Base-by-base conservation (phyloP, 2,329 filamentous ascomycete genomes). In the Aphanocladium album region DNA sequence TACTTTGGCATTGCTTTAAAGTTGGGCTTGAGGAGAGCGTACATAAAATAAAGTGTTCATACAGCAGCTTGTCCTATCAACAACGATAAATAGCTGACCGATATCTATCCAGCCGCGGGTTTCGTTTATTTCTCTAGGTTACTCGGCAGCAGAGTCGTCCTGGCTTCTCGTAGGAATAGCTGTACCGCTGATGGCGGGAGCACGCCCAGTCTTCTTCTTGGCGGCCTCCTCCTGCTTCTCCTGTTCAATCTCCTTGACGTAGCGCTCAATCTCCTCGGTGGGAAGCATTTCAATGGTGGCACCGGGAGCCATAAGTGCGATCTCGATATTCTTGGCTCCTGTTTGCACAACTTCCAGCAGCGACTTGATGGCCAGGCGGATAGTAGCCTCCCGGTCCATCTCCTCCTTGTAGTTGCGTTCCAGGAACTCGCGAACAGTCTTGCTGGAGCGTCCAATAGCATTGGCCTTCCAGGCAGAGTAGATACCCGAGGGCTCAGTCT, bases 381-480 rank as follows among this genome's bases (percentile, higher is more conserved):
- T 96, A 46, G 96, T 98, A 69, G 91, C 89, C 79, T 97, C 92
- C 65, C 93, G 87, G 74, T 97, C 90, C 93, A 99, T 96, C 64
- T 91, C 90, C 70, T 96, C 91, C 82, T 96, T 96, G 84, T 99
- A 96, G 80, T 99, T 97, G 74, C 96, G 89, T 80, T 99, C 95
- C 67, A 99, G 86, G 78, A 99, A 99, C 75, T 99, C 95, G 71
- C 95, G 90, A 61, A 99, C 95, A 11, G 95, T 99, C 85, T 99
- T 99, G 85, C 91, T 96, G 57, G 93, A 98, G 72, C 95, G 89
- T 62, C 95, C 95, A 72, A 99, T 99, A 61, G 95, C 95, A 73
- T 99, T 99, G 70, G 95, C 96, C 84, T 99, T 98, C 95, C 95
- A 99, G 75, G 95, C 95, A 61, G 92, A 97, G 83, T 98, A 99